Evolutionary conservation across 768 basidiomycete genomes (phyloP), one percentile per base, ranked within the genome.

Genomic region (Rhodotorula graminis): DNA sequence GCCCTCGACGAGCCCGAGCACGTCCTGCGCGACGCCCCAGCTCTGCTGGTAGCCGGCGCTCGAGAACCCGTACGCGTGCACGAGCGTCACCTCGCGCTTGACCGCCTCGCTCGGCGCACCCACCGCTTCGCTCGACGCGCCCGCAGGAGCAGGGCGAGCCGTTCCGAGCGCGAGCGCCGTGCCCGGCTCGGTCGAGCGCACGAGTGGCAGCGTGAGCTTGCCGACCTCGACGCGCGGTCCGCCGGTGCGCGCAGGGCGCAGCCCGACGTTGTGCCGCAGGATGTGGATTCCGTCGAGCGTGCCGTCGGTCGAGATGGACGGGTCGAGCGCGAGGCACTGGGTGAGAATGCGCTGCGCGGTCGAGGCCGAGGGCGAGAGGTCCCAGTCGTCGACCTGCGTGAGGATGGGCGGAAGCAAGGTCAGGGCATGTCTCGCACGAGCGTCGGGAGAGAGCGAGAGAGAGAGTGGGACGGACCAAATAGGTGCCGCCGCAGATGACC

Each of bases 401-500:
- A 7, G 47, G 31, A 25, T 44, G 31, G 14, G 53, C 44, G n/a
- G 47, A 11, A 19, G 47, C 53, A 40, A 23, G 31, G 46, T 46
- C 3, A 61, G 58, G 5, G 49, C 3, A 21, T 11, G 42, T 9
- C 9, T 9, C 15, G 11, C 19, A n/a, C 10, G 31, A 59, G 10
- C 19, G 47, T 11, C 25, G 37, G n/a, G 64, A 25, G 56, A 33
- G 55, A 18, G 55, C 31, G 25, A 12, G 19, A 12, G 31, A 25
- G 15, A 49, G n/a, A n/a, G n/a, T n/a, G n/a, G n/a, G n/a, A n/a
- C 70, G 37, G 46, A 69, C 67, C 62, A 85, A 80, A 79, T 84
- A 87, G 10, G 85, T 87, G 1, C 88, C 88, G 19, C 88, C 88
- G 23, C 87, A 78, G 65, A 88, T 82, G 47, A 84, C 83, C 58